phyloP scores from a whole-genome alignment of 176 grass and related monocot species.

The Zizania latifolia region DNA sequence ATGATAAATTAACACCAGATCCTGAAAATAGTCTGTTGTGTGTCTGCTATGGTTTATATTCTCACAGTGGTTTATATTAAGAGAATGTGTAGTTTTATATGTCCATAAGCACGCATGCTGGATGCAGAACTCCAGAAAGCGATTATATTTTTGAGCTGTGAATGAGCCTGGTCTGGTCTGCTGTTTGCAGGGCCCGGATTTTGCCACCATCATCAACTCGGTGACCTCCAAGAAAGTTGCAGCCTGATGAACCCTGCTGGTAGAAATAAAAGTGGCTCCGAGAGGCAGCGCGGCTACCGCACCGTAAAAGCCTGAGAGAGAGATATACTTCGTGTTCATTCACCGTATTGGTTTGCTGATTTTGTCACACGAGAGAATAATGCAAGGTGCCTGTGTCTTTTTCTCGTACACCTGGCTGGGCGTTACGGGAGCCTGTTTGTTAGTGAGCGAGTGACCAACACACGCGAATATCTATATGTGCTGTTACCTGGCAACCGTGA shows the following conservation, averaged over 20 bases:
- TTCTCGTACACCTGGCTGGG: slow-evolving; percentile 17
- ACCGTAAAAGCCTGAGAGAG: neutral
- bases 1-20: neutral
- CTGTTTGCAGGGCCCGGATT: slow-evolving; percentile 57
- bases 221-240: slow-evolving; percentile 91
- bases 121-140: neutral
- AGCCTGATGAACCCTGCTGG: slow-evolving; percentile 39
- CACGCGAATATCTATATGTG: neutral
- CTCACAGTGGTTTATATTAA: neutral
- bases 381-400: neutral
- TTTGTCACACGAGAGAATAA: slow-evolving; percentile 31
- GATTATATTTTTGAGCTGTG: neutral
- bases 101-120: neutral
- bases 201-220: slow-evolving; percentile 84
- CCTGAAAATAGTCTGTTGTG: neutral
- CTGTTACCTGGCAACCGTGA: neutral
- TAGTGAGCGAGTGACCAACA: neutral
- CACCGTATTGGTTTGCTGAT: slow-evolving; percentile 1
- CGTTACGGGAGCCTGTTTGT: slow-evolving; percentile 9
- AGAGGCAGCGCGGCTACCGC: neutral
- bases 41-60: neutral
- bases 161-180: neutral
- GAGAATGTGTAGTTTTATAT: neutral
- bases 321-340: neutral
- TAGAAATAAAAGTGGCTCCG: slow-evolving; percentile 19